Evolutionary conservation across 2,329 filamentous ascomycete species (phyloP), one percentile per base, ranked within the genome.

Genomic region (Exophiala oligosperma): DNA sequence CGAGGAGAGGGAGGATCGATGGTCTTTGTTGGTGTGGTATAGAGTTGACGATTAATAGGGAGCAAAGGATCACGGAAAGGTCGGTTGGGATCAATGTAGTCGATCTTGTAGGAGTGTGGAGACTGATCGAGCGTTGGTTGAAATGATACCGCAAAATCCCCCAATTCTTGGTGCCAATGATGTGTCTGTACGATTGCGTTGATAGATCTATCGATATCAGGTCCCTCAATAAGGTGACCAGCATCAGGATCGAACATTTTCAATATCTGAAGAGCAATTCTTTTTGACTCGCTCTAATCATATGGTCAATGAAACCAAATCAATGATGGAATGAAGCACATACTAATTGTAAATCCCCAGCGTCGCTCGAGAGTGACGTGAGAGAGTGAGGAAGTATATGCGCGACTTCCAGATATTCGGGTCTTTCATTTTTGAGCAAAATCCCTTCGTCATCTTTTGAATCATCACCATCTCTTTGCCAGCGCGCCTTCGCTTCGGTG

Each of bases 1-100:
- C 59, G 58, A 52, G 59, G 40, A 24, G 64, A 64, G 52, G 68
- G 68, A 44, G 69, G 68, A 48, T 71, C 68, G 61, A 67, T 66
- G 11, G 69, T 68, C 52, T 68, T 62, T 64, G 3, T 7, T 28
- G 26, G 26, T 49, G 58, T 72, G 21, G 71, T 64, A 29, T 23
- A 55, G 14, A 65, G 61, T 26, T 44, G 56, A 7, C 63, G 61
- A 48, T 53, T 64, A 28, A 68, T 57, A 17, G 60, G 66, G 48
- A 67, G 56, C 44, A 61, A 51, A 51, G 49, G 52, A 56, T 49
- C 17, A 7, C 53, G 54, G 59, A 62, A 53, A 56, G 28, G 49
- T 21, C 9, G n/a, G 26, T 21, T 5, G 14, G 49, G 49, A 32
- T 51, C 56, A 63, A 56, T 52, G 26, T 43, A 58, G 57, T 53